Evolutionary conservation across 148 eudicot genomes (phyloP), one percentile per base, ranked within the genome.

Genomic region (Cornus controversa): DNA sequence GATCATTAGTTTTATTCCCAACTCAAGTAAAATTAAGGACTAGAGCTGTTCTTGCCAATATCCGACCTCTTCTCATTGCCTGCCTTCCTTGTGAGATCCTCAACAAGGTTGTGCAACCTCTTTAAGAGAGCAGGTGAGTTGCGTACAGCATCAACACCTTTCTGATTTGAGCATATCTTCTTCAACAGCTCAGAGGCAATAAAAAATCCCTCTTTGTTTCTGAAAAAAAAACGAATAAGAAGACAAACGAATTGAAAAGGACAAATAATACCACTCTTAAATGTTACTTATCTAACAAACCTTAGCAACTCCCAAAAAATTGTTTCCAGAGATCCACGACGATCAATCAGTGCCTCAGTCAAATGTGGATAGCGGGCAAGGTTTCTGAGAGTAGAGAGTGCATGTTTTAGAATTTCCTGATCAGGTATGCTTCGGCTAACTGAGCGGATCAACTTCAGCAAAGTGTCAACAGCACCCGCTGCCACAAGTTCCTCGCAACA

Each of bases 361-460:
- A 95, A 84, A 78, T 88, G 88, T 28, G 93, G 82, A 81, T 93
- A 88, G 20, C 83, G 86, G 36, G 96, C 90, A 54, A 93, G 96
- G 79, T 95, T 95, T 83, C 94, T 83, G 8, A 95, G 90, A 67
- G 93, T 93, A 58, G 97, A 95, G 20, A 95, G 81, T 53, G 93
- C 84, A 70, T 91, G 92, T 80, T 91, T 93, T 20, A 95, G 83
- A 75, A 95, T 90, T 84, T 95, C 93, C 73, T 93, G 97, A 82
- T 95, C 99, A 54, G 99, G 97, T 80, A 95, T 91, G 81, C 99
- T 95, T 82, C 94, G 84, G 82, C 97, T 95, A 76, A 95, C 93
- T 15, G 97, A 91, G 53, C 90, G 82, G 34, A 95, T 91, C 66
- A 91, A 84, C 82, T 83, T 84, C 66, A 95, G 82, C 73, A 95